phyloP scores from a whole-genome alignment of 805 yeast genomes.

The Spathaspora boniae region DNA sequence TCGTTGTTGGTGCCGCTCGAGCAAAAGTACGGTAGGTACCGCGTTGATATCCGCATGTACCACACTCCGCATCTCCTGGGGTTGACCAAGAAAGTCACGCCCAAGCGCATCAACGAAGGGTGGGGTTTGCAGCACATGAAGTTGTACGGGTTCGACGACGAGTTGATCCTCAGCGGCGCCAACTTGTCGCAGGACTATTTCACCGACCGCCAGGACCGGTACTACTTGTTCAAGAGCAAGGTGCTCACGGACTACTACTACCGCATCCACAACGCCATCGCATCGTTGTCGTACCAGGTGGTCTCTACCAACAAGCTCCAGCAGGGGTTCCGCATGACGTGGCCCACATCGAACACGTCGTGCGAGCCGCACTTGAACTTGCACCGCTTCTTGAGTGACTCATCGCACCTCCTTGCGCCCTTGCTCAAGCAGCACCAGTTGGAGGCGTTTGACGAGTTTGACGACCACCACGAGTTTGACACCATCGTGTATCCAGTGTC shows the following conservation, averaged over 20 bases:
- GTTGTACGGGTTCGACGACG: constrained; percentile 90
- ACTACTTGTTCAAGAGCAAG: constrained; percentile 63
- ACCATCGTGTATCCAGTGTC: constrained; percentile 88
- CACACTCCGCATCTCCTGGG: constrained; percentile 86
- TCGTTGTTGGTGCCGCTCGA: constrained; percentile 65
- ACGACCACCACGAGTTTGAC: constrained; percentile 34
- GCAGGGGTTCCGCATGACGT: constrained; percentile 54
- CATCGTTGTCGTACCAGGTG: constrained; percentile 69
- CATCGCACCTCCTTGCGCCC: constrained; percentile 56
- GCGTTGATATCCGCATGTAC: constrained; percentile 80
- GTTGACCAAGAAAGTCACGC: constrained; percentile 58
- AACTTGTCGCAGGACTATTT: constrained; percentile 89
- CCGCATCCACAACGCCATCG: constrained; percentile 62
- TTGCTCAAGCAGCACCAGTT: constrained; percentile 48
- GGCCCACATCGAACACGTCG: constrained; percentile 71
- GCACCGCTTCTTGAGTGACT: constrained; percentile 48
- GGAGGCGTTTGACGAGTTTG: constrained; percentile 27
- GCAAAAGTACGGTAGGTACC: constrained; percentile 54
- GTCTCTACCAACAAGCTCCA: constrained; percentile 37
- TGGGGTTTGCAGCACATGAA: constrained; percentile 97
- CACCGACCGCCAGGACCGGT: constrained; percentile 91
- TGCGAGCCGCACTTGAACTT: constrained; percentile 63
- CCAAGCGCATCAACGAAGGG: constrained; percentile 86
- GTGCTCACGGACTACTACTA: constrained; percentile 69
- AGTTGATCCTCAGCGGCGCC: constrained; percentile 85